phyloP scores from a whole-genome alignment of 306 rosid species.

The Rosa rugosa region DNA sequence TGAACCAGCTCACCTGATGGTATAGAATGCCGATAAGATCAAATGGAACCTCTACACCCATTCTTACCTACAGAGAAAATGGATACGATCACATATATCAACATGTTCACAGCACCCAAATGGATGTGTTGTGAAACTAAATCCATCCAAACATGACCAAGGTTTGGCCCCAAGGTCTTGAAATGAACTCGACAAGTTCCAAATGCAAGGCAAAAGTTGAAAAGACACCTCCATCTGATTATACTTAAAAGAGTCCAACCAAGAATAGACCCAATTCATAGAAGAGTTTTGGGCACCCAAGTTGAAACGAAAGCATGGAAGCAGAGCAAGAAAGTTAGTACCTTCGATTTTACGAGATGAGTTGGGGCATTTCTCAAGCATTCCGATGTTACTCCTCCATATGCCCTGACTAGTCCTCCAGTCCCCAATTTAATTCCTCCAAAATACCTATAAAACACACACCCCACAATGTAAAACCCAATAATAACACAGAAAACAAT shows the following conservation, averaged over 20 bases:
- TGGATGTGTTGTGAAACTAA: background rate
- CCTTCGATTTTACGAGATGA: slow-evolving; percentile 81
- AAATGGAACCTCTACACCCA: slow-evolving; percentile 88
- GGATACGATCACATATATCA: background rate
- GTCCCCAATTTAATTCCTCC: slow-evolving; percentile 95
- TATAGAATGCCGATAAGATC: slow-evolving; percentile 72
- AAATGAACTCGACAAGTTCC: background rate
- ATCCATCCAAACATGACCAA: background rate
- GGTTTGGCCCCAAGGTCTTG: background rate
- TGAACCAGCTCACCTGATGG: slow-evolving; percentile 66
- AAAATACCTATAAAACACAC: slow-evolving; percentile 44
- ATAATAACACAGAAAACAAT: background rate
- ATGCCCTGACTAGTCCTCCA: slow-evolving; percentile 92
- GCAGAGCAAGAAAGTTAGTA: slow-evolving; percentile 27
- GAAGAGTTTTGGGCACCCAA: background rate
- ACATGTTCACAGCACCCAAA: background rate
- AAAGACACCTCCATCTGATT: background rate
- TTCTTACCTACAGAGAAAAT: slow-evolving; percentile 56
- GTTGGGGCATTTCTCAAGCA: slow-evolving; percentile 83
- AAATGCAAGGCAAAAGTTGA: no score
- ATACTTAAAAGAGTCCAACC: background rate
- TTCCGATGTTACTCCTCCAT: slow-evolving; percentile 90
- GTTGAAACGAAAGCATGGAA: background rate
- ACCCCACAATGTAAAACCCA: background rate
- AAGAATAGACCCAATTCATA: background rate